Percentiles rank a stretch among this genome's conserved stretches.
phyloP scores from a whole-genome alignment of 805 yeast species.

The Maudiozyma turicensis region DNA sequence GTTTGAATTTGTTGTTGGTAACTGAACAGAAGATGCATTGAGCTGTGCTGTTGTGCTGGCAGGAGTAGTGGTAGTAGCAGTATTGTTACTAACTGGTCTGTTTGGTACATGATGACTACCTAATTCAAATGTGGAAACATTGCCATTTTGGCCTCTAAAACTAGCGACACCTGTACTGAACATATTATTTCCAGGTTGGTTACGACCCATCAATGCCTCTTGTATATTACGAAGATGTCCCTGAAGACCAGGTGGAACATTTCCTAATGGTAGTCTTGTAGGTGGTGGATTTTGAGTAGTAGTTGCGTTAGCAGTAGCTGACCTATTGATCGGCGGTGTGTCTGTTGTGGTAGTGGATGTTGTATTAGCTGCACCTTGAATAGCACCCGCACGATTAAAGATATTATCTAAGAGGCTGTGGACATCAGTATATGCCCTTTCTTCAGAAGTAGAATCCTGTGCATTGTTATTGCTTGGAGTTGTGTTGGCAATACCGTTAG shows the following conservation, averaged over 20 bases:
- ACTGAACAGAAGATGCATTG: background rate
- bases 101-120: slow-evolving; percentile 1
- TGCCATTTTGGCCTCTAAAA: slow-evolving; percentile 22
- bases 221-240: background rate
- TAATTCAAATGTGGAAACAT: slow-evolving; percentile 18
- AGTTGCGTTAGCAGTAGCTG: background rate
- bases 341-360: background rate
- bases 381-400: background rate
- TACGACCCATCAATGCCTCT: background rate
- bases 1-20: background rate
- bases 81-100: background rate
- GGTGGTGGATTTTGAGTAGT: background rate
- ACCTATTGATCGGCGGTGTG: background rate
- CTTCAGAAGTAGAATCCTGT: background rate
- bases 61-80: background rate
- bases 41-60: background rate
- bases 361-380: background rate
- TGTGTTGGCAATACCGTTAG: background rate
- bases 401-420: background rate
- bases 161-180: slow-evolving; percentile 29
- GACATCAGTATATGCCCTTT: background rate
- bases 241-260: background rate
- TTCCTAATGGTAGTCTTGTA: background rate
- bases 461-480: background rate
- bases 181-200: slow-evolving; percentile 2